Percentiles rank a stretch among this genome's conserved stretches.
Evolutionary conservation across 2,329 filamentous ascomycete genomes (phyloP).

Genomic region (Fusarium sulawesiense): DNA sequence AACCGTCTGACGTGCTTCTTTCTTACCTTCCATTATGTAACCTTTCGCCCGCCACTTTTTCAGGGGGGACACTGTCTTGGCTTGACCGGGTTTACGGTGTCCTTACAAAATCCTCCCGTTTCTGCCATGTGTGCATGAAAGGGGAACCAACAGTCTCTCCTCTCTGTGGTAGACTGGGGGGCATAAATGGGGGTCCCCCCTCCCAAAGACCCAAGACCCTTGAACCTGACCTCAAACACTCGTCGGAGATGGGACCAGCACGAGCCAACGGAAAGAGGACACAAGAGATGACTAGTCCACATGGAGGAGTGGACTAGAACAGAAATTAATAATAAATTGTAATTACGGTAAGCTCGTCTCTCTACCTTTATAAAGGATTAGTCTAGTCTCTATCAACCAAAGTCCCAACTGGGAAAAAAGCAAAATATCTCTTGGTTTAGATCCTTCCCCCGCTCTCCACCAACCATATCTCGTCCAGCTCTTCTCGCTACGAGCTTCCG

Average conservation of each 20-base stretch:
- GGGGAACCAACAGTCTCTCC: not conserved
- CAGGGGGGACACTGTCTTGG: not conserved
- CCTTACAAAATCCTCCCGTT: conserved; percentile 8
- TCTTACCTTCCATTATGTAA: not conserved
- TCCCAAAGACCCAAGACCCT: no score
- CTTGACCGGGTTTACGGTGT: conserved; percentile 23
- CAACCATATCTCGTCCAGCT: not conserved
- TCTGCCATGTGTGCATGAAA: conserved; percentile 8
- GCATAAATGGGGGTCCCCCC: not conserved
- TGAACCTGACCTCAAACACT: not conserved
- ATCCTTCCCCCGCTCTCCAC: not conserved
- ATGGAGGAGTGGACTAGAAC: not conserved
- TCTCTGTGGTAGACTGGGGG: no score
- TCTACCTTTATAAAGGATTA: conserved; percentile 17
- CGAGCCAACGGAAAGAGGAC: conserved; percentile 19
- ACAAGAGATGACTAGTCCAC: conserved; percentile 22
- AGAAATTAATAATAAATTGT: conserved; percentile 1
- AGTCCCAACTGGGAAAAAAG: conserved; percentile 5
- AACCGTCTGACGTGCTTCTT: conserved; percentile 11
- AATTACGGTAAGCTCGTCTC: conserved; percentile 19
- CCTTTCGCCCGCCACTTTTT: not conserved
- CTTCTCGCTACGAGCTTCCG: not conserved
- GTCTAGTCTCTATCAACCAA: not conserved
- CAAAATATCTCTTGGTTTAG: not conserved
- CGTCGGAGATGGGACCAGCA: conserved; percentile 18